phyloP scores from a whole-genome alignment of 1,284 basidiomycete genomes.

The Boletellus deceptivus region DNA sequence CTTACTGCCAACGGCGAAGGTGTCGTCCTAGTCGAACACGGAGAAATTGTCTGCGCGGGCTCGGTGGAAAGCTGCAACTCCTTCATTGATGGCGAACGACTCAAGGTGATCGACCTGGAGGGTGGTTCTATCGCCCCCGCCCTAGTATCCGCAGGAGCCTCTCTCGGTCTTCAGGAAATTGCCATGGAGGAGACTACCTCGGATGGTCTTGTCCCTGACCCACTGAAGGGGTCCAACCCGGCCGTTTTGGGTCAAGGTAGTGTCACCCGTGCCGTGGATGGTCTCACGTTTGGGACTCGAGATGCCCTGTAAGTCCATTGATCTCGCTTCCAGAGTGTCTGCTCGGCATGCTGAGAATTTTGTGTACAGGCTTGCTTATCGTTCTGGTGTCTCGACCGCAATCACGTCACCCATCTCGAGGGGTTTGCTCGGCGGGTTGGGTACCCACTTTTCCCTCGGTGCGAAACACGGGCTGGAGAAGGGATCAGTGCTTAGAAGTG shows the following conservation, averaged over 20 bases:
- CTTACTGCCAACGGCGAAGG: conserved; percentile 13
- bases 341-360: conserved; percentile 1
- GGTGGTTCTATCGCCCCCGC: conserved; percentile 50
- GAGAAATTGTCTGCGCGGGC: conserved; percentile 34
- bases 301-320: conserved; percentile 62
- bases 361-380: conserved; percentile 55
- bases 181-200: conserved; percentile 59
- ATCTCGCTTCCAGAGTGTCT: background rate
- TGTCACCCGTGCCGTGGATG: conserved; percentile 69
- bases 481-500: conserved; percentile 64
- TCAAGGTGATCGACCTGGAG: conserved; percentile 36
- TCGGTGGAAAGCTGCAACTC: conserved; percentile 18
- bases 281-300: conserved; percentile 68
- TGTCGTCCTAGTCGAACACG: conserved; percentile 33
- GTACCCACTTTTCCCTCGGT: conserved; percentile 62
- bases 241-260: conserved; percentile 50
- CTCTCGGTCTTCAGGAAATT: conserved; percentile 63
- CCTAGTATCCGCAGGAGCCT: conserved; percentile 56
- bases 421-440: conserved; percentile 65
- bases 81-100: conserved; percentile 5
- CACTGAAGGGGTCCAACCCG: conserved; percentile 45
- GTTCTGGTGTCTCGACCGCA: conserved; percentile 61
- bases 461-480: conserved; percentile 62
- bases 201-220: conserved; percentile 62
- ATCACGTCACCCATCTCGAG: conserved; percentile 56